These are phyloP conservation scores for Perilla frutescens DNA, from an alignment of 257 asterid species.

Conservation along the genomic window DNA sequence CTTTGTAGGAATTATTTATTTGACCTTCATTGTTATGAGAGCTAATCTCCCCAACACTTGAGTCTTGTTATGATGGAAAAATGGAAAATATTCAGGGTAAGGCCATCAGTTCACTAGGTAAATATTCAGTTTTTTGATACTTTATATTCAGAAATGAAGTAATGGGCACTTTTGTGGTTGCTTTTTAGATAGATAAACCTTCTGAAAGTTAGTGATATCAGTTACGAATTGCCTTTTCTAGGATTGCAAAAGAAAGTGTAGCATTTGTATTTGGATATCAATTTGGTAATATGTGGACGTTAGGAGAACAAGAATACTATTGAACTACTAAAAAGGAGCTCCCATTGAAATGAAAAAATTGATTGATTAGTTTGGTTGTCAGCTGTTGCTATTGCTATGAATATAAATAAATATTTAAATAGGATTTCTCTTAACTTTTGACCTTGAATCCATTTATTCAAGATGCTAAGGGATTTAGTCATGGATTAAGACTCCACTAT, in stretches of 20 bases:
- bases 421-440: too few relatives aligned
- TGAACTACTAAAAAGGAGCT: too few relatives aligned
- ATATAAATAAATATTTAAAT: too few relatives aligned
- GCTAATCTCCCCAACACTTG: background rate
- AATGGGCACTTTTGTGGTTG: background rate
- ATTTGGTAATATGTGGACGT: background rate
- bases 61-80: constrained; percentile 22
- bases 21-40: constrained; percentile 12
- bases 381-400: too few relatives aligned
- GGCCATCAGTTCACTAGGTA: background rate
- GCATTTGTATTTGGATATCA: background rate
- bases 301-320: too few relatives aligned
- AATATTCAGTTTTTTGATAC: background rate
- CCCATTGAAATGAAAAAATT: too few relatives aligned
- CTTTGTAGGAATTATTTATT: constrained; percentile 37
- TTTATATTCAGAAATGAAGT: background rate
- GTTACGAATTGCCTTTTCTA: background rate
- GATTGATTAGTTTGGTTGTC: too few relatives aligned
- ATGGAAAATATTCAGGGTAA: background rate
- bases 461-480: too few relatives aligned
- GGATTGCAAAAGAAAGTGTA: background rate
- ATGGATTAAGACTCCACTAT: too few relatives aligned
- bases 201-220: background rate
- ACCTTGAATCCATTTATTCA: too few relatives aligned
- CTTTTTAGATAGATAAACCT: background rate